Evolutionary conservation across 2,329 filamentous ascomycete genomes (phyloP).

Genomic region (Alternaria tenuissima): DNA sequence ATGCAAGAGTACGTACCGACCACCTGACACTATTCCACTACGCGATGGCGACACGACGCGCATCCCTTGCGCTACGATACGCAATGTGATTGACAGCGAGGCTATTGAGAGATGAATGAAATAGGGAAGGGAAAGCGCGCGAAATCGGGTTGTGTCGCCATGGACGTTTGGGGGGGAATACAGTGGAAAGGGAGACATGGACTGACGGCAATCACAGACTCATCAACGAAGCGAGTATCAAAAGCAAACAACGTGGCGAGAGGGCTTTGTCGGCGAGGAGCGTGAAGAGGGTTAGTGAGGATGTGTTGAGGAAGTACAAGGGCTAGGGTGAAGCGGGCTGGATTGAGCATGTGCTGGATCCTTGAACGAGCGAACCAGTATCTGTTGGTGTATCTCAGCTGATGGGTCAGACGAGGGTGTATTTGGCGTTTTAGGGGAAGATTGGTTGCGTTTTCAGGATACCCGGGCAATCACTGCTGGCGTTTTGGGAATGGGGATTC

Average conservation of each 20-base stretch:
- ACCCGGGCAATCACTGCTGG: no score
- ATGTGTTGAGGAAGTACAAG: conserved; percentile 49
- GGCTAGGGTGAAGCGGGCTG: conserved; percentile 14
- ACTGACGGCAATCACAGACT: conserved; percentile 60
- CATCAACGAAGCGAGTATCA: conserved; percentile 80
- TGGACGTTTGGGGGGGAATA: rapidly evolving
- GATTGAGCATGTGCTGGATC: no score
- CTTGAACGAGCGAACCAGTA: no score
- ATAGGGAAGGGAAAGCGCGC: rapidly evolving
- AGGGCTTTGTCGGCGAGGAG: conserved; percentile 76
- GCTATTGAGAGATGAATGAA: rapidly evolving
- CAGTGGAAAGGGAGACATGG: not conserved
- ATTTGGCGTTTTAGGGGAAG: no score
- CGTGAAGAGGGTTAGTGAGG: conserved; percentile 79
- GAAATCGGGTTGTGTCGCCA: rapidly evolving
- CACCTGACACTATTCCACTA: not conserved
- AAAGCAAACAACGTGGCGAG: conserved; percentile 77
- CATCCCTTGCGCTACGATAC: not conserved
- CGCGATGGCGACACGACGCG: not conserved
- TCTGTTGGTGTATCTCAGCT: no score
- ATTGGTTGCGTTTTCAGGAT: no score
- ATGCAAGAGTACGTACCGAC: conserved; percentile 66
- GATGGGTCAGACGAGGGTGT: no score
- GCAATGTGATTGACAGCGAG: no score
- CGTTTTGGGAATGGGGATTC: no score